These are phyloP conservation scores for Cryphonectria carpinicola DNA, from an alignment of 2,329 filamentous ascomycete species.

Conservation along the genomic window DNA sequence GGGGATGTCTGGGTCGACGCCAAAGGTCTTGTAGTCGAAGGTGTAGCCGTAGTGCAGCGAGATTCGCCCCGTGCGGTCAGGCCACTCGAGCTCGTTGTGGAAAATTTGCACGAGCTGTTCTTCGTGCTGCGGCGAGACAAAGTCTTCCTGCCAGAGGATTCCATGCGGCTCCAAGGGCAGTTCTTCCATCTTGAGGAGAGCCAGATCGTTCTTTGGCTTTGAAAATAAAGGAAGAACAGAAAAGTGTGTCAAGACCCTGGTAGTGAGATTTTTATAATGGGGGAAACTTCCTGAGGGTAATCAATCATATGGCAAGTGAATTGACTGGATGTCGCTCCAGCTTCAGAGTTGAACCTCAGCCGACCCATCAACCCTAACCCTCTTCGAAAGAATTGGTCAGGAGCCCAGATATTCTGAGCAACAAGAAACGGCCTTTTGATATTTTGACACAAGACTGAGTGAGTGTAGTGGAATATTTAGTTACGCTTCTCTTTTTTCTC, in stretches of 20 bases:
- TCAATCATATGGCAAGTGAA: too few relatives aligned
- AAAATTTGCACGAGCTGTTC: conserved; percentile 49
- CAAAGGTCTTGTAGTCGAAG: conserved; percentile 63
- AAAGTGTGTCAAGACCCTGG: neutral
- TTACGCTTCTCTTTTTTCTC: neutral
- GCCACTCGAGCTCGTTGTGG: conserved; percentile 50
- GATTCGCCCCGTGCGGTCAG: conserved; percentile 47
- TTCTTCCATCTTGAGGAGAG: conserved; percentile 31
- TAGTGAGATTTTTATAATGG: neutral
- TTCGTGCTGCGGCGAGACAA: conserved; percentile 52
- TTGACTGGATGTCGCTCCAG: neutral
- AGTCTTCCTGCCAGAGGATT: conserved; percentile 50
- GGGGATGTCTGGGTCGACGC: conserved; percentile 53
- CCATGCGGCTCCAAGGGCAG: conserved; percentile 40
- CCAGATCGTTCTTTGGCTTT: neutral
- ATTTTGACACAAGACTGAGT: too few relatives aligned
- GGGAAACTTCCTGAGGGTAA: too few relatives aligned
- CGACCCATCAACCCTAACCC: too few relatives aligned
- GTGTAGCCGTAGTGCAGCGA: conserved; percentile 61
- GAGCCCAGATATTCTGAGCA: too few relatives aligned
- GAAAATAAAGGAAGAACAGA: too few relatives aligned
- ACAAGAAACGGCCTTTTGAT: too few relatives aligned
- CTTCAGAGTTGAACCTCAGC: neutral
- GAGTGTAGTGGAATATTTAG: too few relatives aligned
- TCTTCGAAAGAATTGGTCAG: too few relatives aligned